Percentiles rank a stretch among this genome's conserved stretches.
Conservation (phyloP, 2,329 filamentous ascomycete genomes). For the Aphanocladium album region DNA sequence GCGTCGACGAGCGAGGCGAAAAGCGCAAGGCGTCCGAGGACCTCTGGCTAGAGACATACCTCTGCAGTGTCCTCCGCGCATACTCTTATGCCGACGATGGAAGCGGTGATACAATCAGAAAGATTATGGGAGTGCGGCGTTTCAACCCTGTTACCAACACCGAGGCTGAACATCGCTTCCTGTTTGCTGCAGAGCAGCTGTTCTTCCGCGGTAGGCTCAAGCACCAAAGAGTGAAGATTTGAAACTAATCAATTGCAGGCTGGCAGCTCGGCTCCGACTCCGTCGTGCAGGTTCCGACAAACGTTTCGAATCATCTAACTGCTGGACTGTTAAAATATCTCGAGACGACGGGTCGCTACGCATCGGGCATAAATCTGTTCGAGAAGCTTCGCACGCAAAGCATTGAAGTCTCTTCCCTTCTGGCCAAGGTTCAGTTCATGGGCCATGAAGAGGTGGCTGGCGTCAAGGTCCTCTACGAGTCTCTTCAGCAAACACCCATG, state of each 20-base stretch:
- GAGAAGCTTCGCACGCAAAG: conserved; percentile 90
- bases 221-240: neutral
- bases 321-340: conserved; percentile 94
- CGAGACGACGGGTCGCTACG: conserved; percentile 86
- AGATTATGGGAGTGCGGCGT: conserved; percentile 91
- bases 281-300: conserved; percentile 93
- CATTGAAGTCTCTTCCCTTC: conserved; percentile 85
- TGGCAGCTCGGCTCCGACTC: conserved; percentile 96
- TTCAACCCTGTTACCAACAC: conserved; percentile 98
- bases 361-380: conserved; percentile 95
- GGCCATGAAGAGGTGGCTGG: conserved; percentile 97
- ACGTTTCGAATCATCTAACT: conserved; percentile 92
- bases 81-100: conserved; percentile 97
- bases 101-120: conserved; percentile 88
- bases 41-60: conserved; percentile 94
- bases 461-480: conserved; percentile 79
- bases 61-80: conserved; percentile 88
- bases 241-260: conserved; percentile 44
- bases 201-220: conserved; percentile 77
- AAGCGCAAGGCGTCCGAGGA: conserved; percentile 90
- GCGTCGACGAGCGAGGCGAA: conserved; percentile 92
- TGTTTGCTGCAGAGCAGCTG: conserved; percentile 87
- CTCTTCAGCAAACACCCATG: conserved; percentile 89
- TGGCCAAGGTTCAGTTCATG: conserved; percentile 87
- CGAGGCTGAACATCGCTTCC: conserved; percentile 94